A percentile compares a stretch with the other conserved stretches of the same genome.
Evolutionary conservation across 805 yeast genomes (phyloP).

Genomic region (Wickerhamiella azyma): DNA sequence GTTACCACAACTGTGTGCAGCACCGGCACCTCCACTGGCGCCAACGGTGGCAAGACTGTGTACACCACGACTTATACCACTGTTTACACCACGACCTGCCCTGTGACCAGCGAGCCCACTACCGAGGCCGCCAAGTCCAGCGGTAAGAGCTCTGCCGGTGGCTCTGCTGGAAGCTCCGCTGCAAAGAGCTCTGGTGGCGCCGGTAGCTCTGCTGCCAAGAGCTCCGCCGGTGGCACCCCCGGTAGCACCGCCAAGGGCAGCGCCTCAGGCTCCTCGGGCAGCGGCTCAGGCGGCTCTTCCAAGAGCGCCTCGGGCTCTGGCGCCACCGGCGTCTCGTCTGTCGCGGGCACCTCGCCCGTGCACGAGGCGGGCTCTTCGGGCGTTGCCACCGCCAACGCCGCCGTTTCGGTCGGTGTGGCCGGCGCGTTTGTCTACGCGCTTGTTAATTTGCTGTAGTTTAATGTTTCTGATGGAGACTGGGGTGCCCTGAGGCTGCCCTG

Average conservation of each 20-base stretch:
- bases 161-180: slow-evolving; percentile 14
- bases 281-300: neutral
- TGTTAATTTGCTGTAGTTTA: slow-evolving; percentile 29
- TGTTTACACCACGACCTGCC: neutral
- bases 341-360: neutral
- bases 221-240: slow-evolving; percentile 20
- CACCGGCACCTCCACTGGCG: neutral
- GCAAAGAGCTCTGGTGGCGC: neutral
- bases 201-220: slow-evolving; percentile 13
- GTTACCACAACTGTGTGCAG: neutral
- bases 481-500: too few species aligned
- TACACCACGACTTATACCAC: neutral
- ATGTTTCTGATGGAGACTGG: neutral
- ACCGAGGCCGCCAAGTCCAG: neutral
- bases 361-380: slow-evolving; percentile 25
- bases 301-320: neutral
- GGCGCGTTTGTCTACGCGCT: slow-evolving; percentile 69
- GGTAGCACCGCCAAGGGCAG: slow-evolving; percentile 29
- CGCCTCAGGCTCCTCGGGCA: slow-evolving; percentile 30
- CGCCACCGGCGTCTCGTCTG: neutral
- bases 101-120: slow-evolving; percentile 5
- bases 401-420: slow-evolving; percentile 32
- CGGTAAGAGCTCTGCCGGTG: slow-evolving; percentile 8
- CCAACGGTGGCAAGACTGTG: neutral
- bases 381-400: slow-evolving; percentile 20